phyloP scores from a whole-genome alignment of 371 early-diverging fungal species.

The Mortierella sp. region DNA sequence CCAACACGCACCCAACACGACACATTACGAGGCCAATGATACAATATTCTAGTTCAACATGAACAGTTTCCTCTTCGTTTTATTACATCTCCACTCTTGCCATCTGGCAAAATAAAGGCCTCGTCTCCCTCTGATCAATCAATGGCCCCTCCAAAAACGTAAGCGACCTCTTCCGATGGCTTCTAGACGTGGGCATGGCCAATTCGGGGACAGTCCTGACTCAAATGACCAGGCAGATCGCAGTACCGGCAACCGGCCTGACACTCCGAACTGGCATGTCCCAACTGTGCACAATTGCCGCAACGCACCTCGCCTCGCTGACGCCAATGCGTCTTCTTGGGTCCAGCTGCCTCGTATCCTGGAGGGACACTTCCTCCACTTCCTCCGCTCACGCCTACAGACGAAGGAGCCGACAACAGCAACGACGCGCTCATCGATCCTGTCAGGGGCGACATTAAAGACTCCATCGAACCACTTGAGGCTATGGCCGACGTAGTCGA shows the following conservation, averaged over 20 bases:
- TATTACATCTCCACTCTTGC: too few species aligned
- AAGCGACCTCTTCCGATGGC: too few species aligned
- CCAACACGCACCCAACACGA: too few species aligned
- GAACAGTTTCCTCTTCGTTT: too few species aligned
- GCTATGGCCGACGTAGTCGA: conserved; percentile 22
- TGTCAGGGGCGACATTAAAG: conserved; percentile 18
- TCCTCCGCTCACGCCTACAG: conserved; percentile 9
- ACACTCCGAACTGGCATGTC: conserved; percentile 66
- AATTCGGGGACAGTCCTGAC: conserved; percentile 49
- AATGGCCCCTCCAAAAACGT: too few species aligned
- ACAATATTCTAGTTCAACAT: too few species aligned
- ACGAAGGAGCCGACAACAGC: conserved; percentile 22
- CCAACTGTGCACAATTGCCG: conserved; percentile 68
- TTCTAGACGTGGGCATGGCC: conserved; percentile 8
- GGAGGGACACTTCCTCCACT: conserved; percentile 9
- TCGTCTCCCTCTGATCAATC: too few species aligned
- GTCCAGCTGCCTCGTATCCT: conserved; percentile 34
- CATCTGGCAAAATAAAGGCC: too few species aligned
- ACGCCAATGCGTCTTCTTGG: conserved; percentile 58
- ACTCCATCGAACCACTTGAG: conserved; percentile 29
- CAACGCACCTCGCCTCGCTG: conserved; percentile 59
- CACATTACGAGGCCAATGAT: too few species aligned
- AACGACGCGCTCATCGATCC: conserved; percentile 16
- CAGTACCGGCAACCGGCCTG: conserved; percentile 58
- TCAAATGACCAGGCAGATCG: conserved; percentile 40